Evolutionary conservation across 441 rosid species (phyloP).

Genomic region (Gossypium trilobum): DNA sequence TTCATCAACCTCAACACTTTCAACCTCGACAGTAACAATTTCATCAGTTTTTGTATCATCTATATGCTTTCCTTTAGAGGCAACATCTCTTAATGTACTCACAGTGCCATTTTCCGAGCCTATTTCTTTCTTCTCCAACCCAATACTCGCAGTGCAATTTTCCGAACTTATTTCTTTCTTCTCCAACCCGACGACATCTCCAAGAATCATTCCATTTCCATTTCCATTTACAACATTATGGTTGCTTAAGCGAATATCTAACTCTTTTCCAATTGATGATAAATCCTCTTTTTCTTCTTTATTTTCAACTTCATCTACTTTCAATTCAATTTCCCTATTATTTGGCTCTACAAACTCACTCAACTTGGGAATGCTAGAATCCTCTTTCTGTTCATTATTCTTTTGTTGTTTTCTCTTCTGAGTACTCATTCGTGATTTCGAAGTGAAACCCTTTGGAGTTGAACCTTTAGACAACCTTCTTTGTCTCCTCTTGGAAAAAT

Average conservation of each 20-base stretch:
- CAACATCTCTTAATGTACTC: conserved; percentile 12
- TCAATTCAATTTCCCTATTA: conserved; percentile 22
- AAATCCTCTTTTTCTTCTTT: conserved; percentile 17
- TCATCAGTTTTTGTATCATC: conserved; percentile 15
- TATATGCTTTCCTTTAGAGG: conserved; percentile 16
- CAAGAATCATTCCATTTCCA: conserved; percentile 12
- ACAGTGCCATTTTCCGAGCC: conserved; percentile 13
- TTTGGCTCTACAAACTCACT: conserved; percentile 23
- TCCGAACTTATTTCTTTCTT: conserved; percentile 17
- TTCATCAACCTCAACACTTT: conserved; percentile 12
- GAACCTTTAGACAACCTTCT: conserved; percentile 46
- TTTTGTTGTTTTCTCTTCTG: conserved; percentile 39
- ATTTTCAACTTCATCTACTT: conserved; percentile 19
- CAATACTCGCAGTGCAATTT: conserved; percentile 10
- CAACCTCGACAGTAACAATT: conserved; percentile 18
- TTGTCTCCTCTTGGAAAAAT: conserved; percentile 60
- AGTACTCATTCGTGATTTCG: conserved; percentile 32
- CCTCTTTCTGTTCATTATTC: conserved; percentile 36
- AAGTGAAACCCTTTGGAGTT: conserved; percentile 38
- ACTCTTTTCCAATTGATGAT: conserved; percentile 10
- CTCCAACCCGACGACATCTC: conserved; percentile 12
- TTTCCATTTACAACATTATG: neutral
- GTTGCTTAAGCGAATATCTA: conserved; percentile 2
- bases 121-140: conserved; percentile 14
- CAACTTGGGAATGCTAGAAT: conserved; percentile 23